Evolutionary conservation across 75 land plant species (phyloP), one percentile per base, ranked within the genome.

Genomic region (Larix kaempferi): DNA sequence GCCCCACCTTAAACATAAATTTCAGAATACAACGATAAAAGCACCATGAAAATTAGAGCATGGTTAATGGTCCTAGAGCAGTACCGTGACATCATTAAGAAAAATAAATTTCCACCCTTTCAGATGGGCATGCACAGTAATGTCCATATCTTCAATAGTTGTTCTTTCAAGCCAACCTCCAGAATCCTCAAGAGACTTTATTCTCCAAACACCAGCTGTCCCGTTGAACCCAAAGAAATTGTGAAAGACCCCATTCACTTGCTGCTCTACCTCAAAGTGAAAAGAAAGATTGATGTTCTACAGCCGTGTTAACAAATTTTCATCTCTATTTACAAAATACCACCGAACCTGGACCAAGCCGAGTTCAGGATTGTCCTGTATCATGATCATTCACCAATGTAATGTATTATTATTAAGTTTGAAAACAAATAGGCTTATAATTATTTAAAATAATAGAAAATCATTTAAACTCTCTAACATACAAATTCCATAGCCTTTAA

Each of bases 91-190:
- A 79, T 93, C 95, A 78, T 93, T 93, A 6, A 93, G 81, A 78
- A 83, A 93, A 52, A 91, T 82, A 73, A 93, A 91, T 59, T 93
- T 93, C 95, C 95, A 93, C n/a, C 95, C 95, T 27, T 82, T 73
- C 15, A 93, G 86, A 77, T 93, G 95, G 23, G 95, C 95, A n/a
- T 93, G 86, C 39, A 93, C 94, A 71, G 93, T 94, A 56, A 93
- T 91, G 66, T 93, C 95, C 95, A 93, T 93, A 75, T 93, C 95
- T 77, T 93, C 95, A 14, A 93, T 94, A 56, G 91, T 93, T 23
- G 96, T 93, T 59, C 96, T 83, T 72, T 93, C 96, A 62, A 93
- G 80, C 96, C 96, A 93, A 12, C 96, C 96, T 21, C 96, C 96
- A 59, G 87, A 80, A 0, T 92, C 94, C 80, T 91, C 96, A 74